phyloP scores from a whole-genome alignment of 768 basidiomycete genomes.

The Panaeolus papilionaceus region DNA sequence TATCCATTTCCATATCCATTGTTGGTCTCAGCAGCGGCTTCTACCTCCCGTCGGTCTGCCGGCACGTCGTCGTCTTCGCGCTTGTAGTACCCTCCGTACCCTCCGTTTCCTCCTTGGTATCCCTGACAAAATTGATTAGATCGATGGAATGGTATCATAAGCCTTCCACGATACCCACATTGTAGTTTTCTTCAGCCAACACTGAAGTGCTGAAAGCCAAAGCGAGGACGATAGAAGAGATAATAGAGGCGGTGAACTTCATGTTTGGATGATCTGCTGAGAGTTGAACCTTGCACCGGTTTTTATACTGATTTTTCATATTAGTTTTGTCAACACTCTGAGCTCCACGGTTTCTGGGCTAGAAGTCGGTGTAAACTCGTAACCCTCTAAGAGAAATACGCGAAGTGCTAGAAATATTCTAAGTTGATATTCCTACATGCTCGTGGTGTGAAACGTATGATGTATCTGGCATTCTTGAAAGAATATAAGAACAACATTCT shows the following conservation, averaged over 20 bases:
- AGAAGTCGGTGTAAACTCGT: neutral
- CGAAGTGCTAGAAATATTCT: neutral
- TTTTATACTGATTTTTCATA: neutral
- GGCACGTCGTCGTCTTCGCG: neutral
- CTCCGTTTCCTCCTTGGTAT: constrained; percentile 2
- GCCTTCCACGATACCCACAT: neutral
- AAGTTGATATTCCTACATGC: neutral
- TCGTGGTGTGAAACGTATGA: no score
- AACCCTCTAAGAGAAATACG: neutral
- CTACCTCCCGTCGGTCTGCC: neutral
- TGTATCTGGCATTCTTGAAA: neutral
- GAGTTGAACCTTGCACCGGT: neutral
- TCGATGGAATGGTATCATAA: neutral
- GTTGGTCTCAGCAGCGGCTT: neutral
- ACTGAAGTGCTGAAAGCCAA: neutral
- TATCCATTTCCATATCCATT: neutral
- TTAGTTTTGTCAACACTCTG: neutral
- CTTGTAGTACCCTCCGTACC: neutral
- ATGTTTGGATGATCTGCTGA: neutral
- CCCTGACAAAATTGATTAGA: neutral
- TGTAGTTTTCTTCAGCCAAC: neutral
- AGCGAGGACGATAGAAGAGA: neutral
- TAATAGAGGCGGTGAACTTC: constrained; percentile 1
- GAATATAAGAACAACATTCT: no score
- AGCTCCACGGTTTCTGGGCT: neutral